These are phyloP conservation scores for Phoma sp. DNA, from an alignment of 2,329 filamentous ascomycete species.

Conservation along the genomic window DNA sequence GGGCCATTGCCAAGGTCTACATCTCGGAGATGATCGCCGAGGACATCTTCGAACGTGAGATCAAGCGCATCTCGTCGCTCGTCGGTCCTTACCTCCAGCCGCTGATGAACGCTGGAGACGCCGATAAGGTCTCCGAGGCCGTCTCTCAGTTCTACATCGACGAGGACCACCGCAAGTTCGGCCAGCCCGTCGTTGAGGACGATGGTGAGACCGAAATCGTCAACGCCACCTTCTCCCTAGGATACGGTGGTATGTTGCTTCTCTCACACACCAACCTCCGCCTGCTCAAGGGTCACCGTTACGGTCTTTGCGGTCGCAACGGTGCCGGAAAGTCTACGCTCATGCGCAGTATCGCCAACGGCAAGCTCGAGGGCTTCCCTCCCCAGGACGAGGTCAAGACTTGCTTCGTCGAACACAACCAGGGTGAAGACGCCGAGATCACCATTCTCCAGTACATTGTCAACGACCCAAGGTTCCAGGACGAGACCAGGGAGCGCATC, in stretches of 20 bases:
- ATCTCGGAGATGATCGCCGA: slow-evolving; percentile 85
- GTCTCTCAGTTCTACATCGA: slow-evolving; percentile 80
- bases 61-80: slow-evolving; percentile 72
- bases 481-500: slow-evolving; percentile 81
- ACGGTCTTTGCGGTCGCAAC: slow-evolving; percentile 95
- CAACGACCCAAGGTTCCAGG: slow-evolving; percentile 85
- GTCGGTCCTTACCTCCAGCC: slow-evolving; percentile 78
- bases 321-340: slow-evolving; percentile 98
- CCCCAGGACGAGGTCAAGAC: slow-evolving; percentile 90
- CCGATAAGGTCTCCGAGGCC: slow-evolving; percentile 71
- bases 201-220: slow-evolving; percentile 95
- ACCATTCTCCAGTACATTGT: slow-evolving; percentile 92
- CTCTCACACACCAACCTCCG: slow-evolving; percentile 95
- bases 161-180: slow-evolving; percentile 87
- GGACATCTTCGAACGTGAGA: slow-evolving; percentile 81
- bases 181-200: slow-evolving; percentile 83
- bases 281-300: slow-evolving; percentile 93
- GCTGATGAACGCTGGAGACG: slow-evolving; percentile 68
- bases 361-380: slow-evolving; percentile 97
- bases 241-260: slow-evolving; percentile 96
- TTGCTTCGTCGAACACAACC: slow-evolving; percentile 99
- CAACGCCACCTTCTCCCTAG: slow-evolving; percentile 95
- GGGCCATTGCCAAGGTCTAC: slow-evolving; percentile 73
- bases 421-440: slow-evolving; percentile 95
- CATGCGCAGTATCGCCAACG: slow-evolving; percentile 94